Base-by-base conservation (phyloP, 1,284 basidiomycete genomes). In the Cutaneotrichosporon mucoides region DNA sequence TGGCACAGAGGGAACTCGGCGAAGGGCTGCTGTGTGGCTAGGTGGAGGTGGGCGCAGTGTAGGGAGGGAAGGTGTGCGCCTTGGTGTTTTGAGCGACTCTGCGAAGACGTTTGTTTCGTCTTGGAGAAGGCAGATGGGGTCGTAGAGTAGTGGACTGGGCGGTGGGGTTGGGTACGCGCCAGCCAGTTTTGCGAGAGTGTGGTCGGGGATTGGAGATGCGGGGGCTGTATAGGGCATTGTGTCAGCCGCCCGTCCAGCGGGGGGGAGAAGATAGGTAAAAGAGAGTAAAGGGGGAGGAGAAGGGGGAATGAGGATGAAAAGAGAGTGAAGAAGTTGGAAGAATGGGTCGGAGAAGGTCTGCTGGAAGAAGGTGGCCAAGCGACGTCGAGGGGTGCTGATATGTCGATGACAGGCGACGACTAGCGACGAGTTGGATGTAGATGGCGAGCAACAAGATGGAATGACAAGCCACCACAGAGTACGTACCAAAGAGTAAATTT, bases 191-290 rank as follows among this genome's bases (percentile, higher is more conserved):
- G 51, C 51, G 33, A 9, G 7, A 9, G 15, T 9, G 8, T 36
- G n/a, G 34, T n/a, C 33, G 41, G 41, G 51, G 13, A 44, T 15
- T 10, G 41, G 51, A 7, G 51, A 53, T 10, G 41, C 37, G 40
- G 41, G 51, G 34, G 51, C 51, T 53, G 51, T 43, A 43, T 53
- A 44, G 10, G 51, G 51, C 51, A 53, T 53, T 16, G 51, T 53
- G 51, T 53, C 51, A 53, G 51, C 51, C 33, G 34, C 16, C 46
- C 46, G 49, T 33, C 49, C 15, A 24, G 33, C 33, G 41, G 41
- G 49, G 11, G 48, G 24, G 24, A 24, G 24, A 24, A 24, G 24
- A 24, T 24, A 24, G 24, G 35, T 36, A 35, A 35, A 36, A 36
- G 16, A 37, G 36, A 48, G 34, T 40, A n/a, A 16, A n/a, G 5